Conservation (phyloP, 2,329 filamentous ascomycete species). For the Xylaria sp. region DNA sequence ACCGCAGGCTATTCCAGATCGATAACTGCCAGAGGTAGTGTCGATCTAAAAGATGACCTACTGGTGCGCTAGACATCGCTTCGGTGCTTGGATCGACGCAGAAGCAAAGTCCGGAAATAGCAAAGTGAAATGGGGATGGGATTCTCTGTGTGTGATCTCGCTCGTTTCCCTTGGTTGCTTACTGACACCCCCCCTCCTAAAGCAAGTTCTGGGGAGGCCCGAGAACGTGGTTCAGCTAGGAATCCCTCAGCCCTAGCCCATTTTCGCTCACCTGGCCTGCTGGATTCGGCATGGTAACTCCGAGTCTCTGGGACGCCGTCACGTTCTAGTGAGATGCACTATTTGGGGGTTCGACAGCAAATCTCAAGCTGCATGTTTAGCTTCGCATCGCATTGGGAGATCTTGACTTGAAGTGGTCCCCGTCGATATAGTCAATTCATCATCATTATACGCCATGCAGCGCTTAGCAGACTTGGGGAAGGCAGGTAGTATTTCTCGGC, state of each 20-base stretch:
- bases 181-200: slow-evolving; percentile 17
- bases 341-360: slow-evolving; percentile 14
- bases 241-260: slow-evolving; percentile 25
- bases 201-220: slow-evolving; percentile 28
- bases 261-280: slow-evolving; percentile 27
- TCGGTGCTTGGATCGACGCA: slow-evolving; percentile 7
- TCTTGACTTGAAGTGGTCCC: slow-evolving; percentile 9
- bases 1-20: slow-evolving; percentile 10
- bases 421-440: not conserved
- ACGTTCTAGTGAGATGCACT: slow-evolving; percentile 18
- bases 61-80: slow-evolving; percentile 5
- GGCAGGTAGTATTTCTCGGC: not conserved
- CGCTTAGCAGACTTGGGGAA: not conserved
- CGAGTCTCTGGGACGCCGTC: slow-evolving; percentile 1
- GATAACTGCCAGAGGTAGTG: slow-evolving; percentile 17
- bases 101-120: slow-evolving; percentile 4
- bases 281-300: slow-evolving; percentile 26
- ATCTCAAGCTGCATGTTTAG: slow-evolving; percentile 30
- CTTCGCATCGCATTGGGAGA: slow-evolving; percentile 4
- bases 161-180: slow-evolving; percentile 3
- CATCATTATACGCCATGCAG: not conserved
- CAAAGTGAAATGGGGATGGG: not conserved
- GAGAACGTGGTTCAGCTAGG: slow-evolving; percentile 38
- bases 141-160: slow-evolving; percentile 1
- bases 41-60: slow-evolving; percentile 15